Conservation (phyloP, 306 rosid species). For the Casuarina glauca region DNA sequence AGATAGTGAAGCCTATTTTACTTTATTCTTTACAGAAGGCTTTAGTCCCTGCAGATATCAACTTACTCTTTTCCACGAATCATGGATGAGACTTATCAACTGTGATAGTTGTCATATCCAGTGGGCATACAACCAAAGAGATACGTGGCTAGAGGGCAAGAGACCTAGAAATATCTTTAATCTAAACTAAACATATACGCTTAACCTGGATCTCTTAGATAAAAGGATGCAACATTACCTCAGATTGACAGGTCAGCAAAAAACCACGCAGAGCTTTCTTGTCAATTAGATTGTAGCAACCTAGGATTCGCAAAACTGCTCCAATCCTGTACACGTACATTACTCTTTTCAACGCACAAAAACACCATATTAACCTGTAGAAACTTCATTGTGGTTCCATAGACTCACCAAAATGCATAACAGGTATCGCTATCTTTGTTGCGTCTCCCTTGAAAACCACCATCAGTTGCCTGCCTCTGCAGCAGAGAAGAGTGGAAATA, state of each 20-base stretch:
- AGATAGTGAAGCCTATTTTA: neutral
- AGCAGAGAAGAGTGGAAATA: conserved; percentile 19
- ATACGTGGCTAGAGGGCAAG: conserved; percentile 2
- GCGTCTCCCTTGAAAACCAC: conserved; percentile 95
- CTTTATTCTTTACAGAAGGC: neutral
- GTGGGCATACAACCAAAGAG: neutral
- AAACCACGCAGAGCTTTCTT: conserved; percentile 57
- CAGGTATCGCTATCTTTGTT: conserved; percentile 87
- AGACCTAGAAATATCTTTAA: neutral
- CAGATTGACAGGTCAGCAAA: conserved; percentile 69
- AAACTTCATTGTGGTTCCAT: conserved; percentile 16
- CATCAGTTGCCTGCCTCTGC: conserved; percentile 80
- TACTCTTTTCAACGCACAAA: conserved; percentile 30
- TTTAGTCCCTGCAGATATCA: neutral
- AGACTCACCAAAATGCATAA: conserved; percentile 88
- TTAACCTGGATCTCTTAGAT: neutral
- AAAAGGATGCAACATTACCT: conserved; percentile 48
- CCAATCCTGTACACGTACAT: conserved; percentile 66
- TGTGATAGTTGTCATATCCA: neutral
- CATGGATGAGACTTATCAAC: neutral
- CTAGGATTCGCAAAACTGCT: conserved; percentile 67
- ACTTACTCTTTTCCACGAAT: neutral
- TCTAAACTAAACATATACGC: neutral
- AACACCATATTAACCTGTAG: conserved; percentile 13
- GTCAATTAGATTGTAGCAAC: conserved; percentile 64